A percentile compares a stretch with the other conserved stretches of the same genome.
phyloP scores from a whole-genome alignment of 75 land plant genomes.

The Pinus tabuliformis region DNA sequence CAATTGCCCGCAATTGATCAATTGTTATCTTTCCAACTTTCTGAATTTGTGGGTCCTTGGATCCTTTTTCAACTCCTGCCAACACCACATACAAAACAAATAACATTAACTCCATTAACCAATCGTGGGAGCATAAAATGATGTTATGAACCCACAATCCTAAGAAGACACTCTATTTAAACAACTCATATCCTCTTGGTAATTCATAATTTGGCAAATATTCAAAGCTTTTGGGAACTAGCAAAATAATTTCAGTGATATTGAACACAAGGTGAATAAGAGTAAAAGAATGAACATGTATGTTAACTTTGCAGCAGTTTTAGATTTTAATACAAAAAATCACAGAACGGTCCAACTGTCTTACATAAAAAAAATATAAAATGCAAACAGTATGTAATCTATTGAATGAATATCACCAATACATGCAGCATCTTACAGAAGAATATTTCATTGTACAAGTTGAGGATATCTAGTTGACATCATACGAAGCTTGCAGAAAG shows the following conservation, averaged over 20 bases:
- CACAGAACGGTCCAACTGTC: background rate
- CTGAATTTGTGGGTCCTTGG: conserved; percentile 68
- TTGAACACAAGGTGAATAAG: background rate
- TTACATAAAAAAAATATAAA: background rate
- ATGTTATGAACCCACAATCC: background rate
- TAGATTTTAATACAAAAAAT: background rate
- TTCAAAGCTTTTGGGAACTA: background rate
- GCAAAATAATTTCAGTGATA: background rate
- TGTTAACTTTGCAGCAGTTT: background rate
- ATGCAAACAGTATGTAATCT: background rate
- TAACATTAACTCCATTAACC: background rate
- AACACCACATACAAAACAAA: background rate
- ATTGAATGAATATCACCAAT: background rate
- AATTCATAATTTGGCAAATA: background rate
- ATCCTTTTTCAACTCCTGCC: conserved; percentile 83
- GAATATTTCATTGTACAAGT: background rate
- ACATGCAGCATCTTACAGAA: background rate
- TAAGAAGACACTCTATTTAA: conserved; percentile 2
- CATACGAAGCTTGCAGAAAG: too few species aligned
- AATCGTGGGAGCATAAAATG: too few species aligned
- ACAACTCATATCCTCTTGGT: background rate
- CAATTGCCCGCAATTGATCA: conserved; percentile 79
- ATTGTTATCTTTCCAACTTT: conserved; percentile 88
- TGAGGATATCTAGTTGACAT: too few species aligned
- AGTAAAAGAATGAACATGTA: background rate